Evolutionary conservation across 2,329 filamentous ascomycete species (phyloP), one percentile per base, ranked within the genome.

Genomic region (Monosporascus sp.): DNA sequence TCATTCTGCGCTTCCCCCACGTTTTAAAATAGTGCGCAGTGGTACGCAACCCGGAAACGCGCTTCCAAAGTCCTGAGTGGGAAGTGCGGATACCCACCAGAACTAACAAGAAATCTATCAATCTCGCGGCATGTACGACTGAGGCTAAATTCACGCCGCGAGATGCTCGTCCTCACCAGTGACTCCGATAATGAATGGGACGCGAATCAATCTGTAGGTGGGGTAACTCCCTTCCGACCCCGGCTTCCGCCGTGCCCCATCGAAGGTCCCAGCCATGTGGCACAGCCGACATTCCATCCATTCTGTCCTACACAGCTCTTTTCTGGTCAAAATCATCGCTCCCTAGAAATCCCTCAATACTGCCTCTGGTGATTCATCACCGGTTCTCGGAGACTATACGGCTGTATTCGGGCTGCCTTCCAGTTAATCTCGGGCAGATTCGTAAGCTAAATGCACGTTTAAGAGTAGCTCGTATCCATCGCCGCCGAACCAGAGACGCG

Each of bases 1-100:
- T 57, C 66, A n/a, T 64, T 69, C 56, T 66, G 59, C 57, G 34
- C 54, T 64, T 64, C 62, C 66, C 71, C 72, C 72, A 73, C 71
- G 71, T 73, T 73, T 63, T 66, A 54, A 46, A 54, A 68, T 68
- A 59, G 36, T 17, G 40, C 53, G 59, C 61, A 57, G 66, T 60
- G 60, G 64, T 53, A 66, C 59, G 57, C 62, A 61, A 61, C 59
- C 61, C 54, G 58, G 62, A 52, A 55, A 61, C 55, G 61, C 55
- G 51, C 56, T 55, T 34, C 27, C 54, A 38, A 58, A 55, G 49
- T 49, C 52, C 34, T 48, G 51, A 52, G 54, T 19, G 56, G 48
- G 53, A 56, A 49, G 36, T 17, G 51, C 55, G 40, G 50, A 51
- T 49, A 50, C 45, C 50, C 36, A 55, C 52, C 48, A 51, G 9